Evolutionary conservation across 176 grass and related monocot genomes (phyloP).

Genomic region (Miscanthus lutarioriparius): DNA sequence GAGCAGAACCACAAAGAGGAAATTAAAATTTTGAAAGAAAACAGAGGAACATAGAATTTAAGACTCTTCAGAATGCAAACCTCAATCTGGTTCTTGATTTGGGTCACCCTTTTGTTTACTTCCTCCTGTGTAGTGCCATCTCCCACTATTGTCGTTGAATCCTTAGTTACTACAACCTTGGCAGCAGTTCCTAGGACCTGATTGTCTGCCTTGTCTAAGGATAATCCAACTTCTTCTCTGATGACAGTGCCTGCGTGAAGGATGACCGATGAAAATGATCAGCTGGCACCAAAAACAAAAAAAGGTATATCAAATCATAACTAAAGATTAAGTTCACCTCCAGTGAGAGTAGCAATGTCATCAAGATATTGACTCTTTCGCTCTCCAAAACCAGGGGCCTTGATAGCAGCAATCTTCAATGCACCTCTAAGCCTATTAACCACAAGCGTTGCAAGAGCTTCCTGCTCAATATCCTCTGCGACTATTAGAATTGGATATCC

Average conservation of each 20-base stretch:
- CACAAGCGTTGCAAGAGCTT: constrained; percentile 77
- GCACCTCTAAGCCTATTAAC: constrained; percentile 78
- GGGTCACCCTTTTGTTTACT: constrained; percentile 54
- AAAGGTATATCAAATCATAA: background rate
- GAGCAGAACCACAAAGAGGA: background rate
- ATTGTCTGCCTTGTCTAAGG: constrained; percentile 53
- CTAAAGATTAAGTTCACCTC: constrained; percentile 40
- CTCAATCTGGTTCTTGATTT: constrained; percentile 70
- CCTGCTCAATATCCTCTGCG: constrained; percentile 77
- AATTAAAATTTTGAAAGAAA: background rate
- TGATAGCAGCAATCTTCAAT: constrained; percentile 64
- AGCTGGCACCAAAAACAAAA: background rate
- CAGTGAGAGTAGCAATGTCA: constrained; percentile 72
- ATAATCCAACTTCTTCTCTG: constrained; percentile 66
- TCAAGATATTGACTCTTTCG: constrained; percentile 69
- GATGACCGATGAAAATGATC: background rate
- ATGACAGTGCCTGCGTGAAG: constrained; percentile 42
- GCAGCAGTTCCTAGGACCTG: constrained; percentile 53
- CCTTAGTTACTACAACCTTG: constrained; percentile 66
- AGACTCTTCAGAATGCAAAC: background rate
- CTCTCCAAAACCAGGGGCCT: constrained; percentile 80
- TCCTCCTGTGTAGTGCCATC: constrained; percentile 61
- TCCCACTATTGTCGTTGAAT: constrained; percentile 66
- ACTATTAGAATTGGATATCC: constrained; percentile 64
- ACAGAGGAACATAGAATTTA: background rate